A percentile compares a stretch with the other conserved stretches of the same genome.
Conservation (phyloP, 208 protist genomes). For the Leishmania guyanensis region DNA sequence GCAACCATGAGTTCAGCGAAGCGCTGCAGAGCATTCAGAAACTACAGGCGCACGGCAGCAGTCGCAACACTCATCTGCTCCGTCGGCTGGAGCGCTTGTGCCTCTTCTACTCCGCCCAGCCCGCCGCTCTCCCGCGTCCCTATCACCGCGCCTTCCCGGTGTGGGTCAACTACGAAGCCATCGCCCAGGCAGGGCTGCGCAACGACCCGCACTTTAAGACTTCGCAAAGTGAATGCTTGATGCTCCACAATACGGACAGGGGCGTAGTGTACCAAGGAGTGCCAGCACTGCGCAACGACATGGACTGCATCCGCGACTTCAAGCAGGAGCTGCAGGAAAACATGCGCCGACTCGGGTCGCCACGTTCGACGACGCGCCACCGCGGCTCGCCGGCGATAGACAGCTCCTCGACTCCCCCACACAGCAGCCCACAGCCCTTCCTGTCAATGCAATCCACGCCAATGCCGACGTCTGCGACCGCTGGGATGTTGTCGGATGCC, state of each 20-base stretch:
- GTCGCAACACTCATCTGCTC: conserved; percentile 37
- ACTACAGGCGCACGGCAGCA: conserved; percentile 23
- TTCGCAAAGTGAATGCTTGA: conserved; percentile 11
- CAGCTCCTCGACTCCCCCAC: conserved; percentile 11
- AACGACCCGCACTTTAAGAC: conserved; percentile 12
- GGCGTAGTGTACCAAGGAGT: conserved; percentile 28
- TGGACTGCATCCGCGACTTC: conserved; percentile 61
- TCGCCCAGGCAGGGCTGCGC: conserved; percentile 32
- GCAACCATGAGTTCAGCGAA: conserved; percentile 69
- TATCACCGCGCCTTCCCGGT: conserved; percentile 65
- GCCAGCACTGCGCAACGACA: conserved; percentile 22
- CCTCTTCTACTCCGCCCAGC: conserved; percentile 49
- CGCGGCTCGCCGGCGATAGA: conserved; percentile 6
- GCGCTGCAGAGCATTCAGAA: conserved; percentile 44
- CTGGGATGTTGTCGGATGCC: conserved; percentile 6
- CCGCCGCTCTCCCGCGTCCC: conserved; percentile 44
- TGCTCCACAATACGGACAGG: conserved; percentile 8
- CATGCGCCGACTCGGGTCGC: conserved; percentile 34
- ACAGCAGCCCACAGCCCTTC: conserved; percentile 18
- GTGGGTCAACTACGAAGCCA: conserved; percentile 78
- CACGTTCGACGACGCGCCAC: not conserved
- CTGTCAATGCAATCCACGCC: conserved; percentile 8
- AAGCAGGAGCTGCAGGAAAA: conserved; percentile 80
- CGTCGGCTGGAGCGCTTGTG: conserved; percentile 67
- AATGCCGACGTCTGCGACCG: conserved; percentile 11